Base-by-base conservation (phyloP, 116 monocot genomes). In the Iris pallida region DNA sequence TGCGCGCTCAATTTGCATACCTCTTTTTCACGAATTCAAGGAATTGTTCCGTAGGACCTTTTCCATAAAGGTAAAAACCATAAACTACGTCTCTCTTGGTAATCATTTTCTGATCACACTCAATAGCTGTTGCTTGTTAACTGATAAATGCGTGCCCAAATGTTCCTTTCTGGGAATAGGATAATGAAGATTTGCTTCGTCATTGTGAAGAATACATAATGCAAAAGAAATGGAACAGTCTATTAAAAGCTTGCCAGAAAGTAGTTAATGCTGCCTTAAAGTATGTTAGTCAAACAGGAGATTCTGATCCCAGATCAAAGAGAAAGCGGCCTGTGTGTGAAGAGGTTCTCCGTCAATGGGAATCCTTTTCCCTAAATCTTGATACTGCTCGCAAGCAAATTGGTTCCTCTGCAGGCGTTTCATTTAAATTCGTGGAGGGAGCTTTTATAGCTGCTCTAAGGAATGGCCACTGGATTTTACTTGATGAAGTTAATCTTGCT, bases 401-500 rank as follows among this genome's bases (percentile, higher is more conserved):
- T 46, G 59, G 69, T 74, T 59, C 83, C 15, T 80, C 81, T 59
- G 51, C 73, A 49, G 77, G 78, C 45, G 83, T 93, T 79, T 77
- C 81, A 5, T 98, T 98, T 70, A 80, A 85, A 60, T 98, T 92
- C 80, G 87, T 93, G 5, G 97, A 98, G 81, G 97, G 97, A 56
- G 88, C 93, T 72, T 98, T 98, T 78, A 59, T 98, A 61, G 84
- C 87, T 57, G 93, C 97, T 74, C 54, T 98, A 57, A 87, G 76
- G 62, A 88, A 65, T 59, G 97, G 93, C 18, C 77, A 98, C 41
- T 98, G 97, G 97, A 85, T 98, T 58, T 80, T 98, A 63, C 88
- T 98, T 63, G 97, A 98, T 87, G 97, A 98, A 76, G 80, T 98
- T 8, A 98, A 98, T 78, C 93, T 98, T 51, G 97, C 97, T 66